Percentiles rank a stretch among this genome's conserved stretches.
Evolutionary conservation across 2,329 filamentous ascomycete species (phyloP).

Genomic region (Fusarium continuum): DNA sequence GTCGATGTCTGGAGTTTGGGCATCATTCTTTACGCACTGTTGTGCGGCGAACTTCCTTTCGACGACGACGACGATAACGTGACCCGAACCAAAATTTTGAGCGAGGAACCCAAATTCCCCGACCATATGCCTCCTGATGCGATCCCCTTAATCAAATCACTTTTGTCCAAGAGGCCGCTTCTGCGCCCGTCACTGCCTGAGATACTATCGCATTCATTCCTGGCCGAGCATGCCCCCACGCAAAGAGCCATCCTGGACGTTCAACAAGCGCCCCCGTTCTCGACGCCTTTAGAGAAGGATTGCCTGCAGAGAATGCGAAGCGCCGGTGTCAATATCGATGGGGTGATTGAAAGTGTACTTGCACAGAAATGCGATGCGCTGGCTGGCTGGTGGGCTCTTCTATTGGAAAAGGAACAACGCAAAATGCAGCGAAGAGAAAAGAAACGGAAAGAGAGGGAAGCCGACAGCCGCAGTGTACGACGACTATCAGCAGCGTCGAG

Average conservation of each 20-base stretch:
- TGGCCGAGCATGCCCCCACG: slow-evolving; percentile 84
- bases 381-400: slow-evolving; percentile 93
- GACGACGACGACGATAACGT: slow-evolving; percentile 93
- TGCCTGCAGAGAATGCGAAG: slow-evolving; percentile 92
- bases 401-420: slow-evolving; percentile 93
- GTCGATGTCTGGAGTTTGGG: slow-evolving; percentile 96
- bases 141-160: slow-evolving; percentile 75
- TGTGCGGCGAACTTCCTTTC: slow-evolving; percentile 89
- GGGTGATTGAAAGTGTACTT: slow-evolving; percentile 92
- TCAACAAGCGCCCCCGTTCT: slow-evolving; percentile 82
- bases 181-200: slow-evolving; percentile 83
- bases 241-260: slow-evolving; percentile 91
- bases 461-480: slow-evolving; percentile 79
- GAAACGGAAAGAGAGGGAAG: slow-evolving; percentile 85
- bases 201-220: slow-evolving; percentile 86
- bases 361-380: slow-evolving; percentile 89
- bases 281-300: slow-evolving; percentile 87
- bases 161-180: slow-evolving; percentile 92
- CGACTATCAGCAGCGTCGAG: slow-evolving; percentile 90
- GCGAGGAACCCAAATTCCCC: slow-evolving; percentile 85
- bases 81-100: slow-evolving; percentile 86
- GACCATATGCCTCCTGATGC: slow-evolving; percentile 82
- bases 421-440: slow-evolving; percentile 83
- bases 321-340: slow-evolving; percentile 92
- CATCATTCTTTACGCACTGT: slow-evolving; percentile 82